Evolutionary conservation across 2,329 filamentous ascomycete genomes (phyloP), one percentile per base, ranked within the genome.

Genomic region (Simplicillium aogashimaense): DNA sequence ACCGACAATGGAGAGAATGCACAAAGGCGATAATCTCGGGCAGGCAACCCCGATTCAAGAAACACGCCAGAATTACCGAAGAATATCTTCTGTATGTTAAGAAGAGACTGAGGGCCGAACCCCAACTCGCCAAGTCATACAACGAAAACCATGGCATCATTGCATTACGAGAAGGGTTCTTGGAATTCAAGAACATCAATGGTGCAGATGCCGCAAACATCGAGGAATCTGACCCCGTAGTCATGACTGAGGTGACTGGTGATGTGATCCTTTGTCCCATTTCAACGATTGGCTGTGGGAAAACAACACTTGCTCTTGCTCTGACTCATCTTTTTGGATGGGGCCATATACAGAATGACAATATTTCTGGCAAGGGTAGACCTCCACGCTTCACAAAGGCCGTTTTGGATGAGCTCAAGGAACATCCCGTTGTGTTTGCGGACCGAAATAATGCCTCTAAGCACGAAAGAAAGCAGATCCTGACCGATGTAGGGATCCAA

Each of bases 1-100:
- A 97, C 64, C 81, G 92, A 17, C 92, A 98, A 65, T 98, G 92
- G 92, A 81, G 92, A 46, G 92, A 98, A 65, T 94, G 86, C 57
- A 98, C 92, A 33, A 97, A 95, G 60, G 76, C 86, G 5, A 63
- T 97, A 42, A 95, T 98, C 49, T 55, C 72, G 1, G 83, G 83
- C 12, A 83, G 77, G 50, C 64, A 76, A 31, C 86, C 89, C 10
- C 83, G 74, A 48, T 84, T 76, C 66, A 89, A 79, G 66, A 97
- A 97, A 61, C 92, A 98, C 60, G 66, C 77, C 50, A 76, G 81
- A 49, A 92, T 98, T 50, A 98, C 92, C 0, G 81, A 94, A 54
- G 84, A 95, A 55, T 98, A 98, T 56, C 69, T 98, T 7, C 58
- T 78, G 10, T 98, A 86, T 58, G 90, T 86, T 25, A 78, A 83